Evolutionary conservation across 176 grass and related monocot species (phyloP).

Genomic region (Raddia guianensis): DNA sequence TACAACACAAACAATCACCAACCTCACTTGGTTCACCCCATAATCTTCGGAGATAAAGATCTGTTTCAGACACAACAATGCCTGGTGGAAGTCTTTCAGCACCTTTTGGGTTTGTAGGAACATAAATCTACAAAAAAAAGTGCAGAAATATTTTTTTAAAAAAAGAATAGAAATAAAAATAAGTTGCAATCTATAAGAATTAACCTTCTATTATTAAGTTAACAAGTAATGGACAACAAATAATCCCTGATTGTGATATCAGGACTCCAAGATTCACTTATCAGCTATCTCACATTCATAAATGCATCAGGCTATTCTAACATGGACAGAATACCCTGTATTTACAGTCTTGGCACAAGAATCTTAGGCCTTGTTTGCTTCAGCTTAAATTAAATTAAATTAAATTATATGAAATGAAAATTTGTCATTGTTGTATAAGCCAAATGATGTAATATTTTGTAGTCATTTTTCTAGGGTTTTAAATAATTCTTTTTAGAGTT

Average conservation of each 20-base stretch:
- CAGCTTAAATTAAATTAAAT: too few relatives aligned
- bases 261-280: not conserved
- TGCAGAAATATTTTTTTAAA: not conserved
- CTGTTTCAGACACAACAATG: conserved; percentile 83
- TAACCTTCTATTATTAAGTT: not conserved
- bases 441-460: too few relatives aligned
- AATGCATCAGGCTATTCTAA: not conserved
- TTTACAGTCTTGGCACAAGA: not conserved
- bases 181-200: not conserved
- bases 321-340: not conserved
- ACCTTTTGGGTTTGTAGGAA: conserved; percentile 87
- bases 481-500: too few relatives aligned
- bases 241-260: not conserved
- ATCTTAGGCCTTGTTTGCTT: too few relatives aligned
- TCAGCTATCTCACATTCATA: not conserved
- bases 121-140: conserved; percentile 55
- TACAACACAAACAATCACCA: conserved; percentile 39
- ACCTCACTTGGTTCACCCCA: conserved; percentile 96
- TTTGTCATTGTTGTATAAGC: too few relatives aligned
- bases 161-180: conserved; percentile 3
- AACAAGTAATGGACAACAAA: not conserved
- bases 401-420: too few relatives aligned
- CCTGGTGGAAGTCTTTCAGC: conserved; percentile 82
- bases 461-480: too few relatives aligned
- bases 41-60: conserved; percentile 72